Conservation (phyloP, 306 rosid species). For the Lotus japonicus region DNA sequence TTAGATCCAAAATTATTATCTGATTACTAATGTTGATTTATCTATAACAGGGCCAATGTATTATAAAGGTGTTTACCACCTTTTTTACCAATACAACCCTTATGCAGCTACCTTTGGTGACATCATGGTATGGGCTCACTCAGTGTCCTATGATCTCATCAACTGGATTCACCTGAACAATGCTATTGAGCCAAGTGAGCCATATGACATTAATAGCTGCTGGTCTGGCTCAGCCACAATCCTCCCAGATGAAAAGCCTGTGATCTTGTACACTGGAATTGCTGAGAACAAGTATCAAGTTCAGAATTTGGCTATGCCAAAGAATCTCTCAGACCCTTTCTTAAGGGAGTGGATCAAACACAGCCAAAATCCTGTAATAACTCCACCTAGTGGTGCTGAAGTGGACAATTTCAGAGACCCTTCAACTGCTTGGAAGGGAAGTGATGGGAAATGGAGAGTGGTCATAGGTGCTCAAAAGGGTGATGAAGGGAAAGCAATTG, state of each 20-base stretch:
- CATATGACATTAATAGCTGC: conserved; percentile 39
- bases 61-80: conserved; percentile 40
- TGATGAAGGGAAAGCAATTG: conserved; percentile 30
- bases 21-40: neutral
- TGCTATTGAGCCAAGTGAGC: conserved; percentile 34
- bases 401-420: conserved; percentile 45
- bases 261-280: conserved; percentile 36
- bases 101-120: conserved; percentile 34
- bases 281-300: conserved; percentile 23
- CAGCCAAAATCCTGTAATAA: conserved; percentile 30
- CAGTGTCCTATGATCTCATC: conserved; percentile 39
- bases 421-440: conserved; percentile 48
- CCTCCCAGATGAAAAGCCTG: conserved; percentile 28
- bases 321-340: conserved; percentile 38
- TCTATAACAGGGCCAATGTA: conserved; percentile 38
- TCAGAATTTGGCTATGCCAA: conserved; percentile 40
- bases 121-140: conserved; percentile 41
- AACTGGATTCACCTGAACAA: conserved; percentile 39
- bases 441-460: conserved; percentile 32
- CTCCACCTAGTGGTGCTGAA: conserved; percentile 26
- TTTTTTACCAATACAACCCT: conserved; percentile 44
- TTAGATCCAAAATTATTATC: neutral
- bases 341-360: conserved; percentile 39
- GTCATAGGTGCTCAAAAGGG: conserved; percentile 31
- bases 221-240: conserved; percentile 50